Conservation (phyloP, 805 yeast genomes). For the Saturnispora dispora region DNA sequence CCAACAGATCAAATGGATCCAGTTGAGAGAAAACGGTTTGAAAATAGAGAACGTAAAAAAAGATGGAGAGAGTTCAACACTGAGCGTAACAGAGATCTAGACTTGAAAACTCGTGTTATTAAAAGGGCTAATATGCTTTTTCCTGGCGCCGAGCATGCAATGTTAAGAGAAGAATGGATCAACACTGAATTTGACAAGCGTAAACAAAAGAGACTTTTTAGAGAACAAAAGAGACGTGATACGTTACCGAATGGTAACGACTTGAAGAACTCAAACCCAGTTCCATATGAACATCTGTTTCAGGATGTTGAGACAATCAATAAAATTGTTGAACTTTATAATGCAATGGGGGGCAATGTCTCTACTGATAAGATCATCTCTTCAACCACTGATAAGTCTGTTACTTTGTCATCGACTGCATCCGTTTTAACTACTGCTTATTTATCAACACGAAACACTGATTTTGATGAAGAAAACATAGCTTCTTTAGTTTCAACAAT, state of each 20-base stretch:
- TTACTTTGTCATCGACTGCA: slow-evolving; percentile 22
- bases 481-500: slow-evolving; percentile 23
- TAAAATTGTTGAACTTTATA: slow-evolving; percentile 20
- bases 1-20: slow-evolving; percentile 25
- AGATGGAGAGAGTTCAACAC: slow-evolving; percentile 77
- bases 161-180: slow-evolving; percentile 57
- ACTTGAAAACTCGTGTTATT: slow-evolving; percentile 66
- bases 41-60: slow-evolving; percentile 70
- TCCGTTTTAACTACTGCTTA: slow-evolving; percentile 20
- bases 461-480: slow-evolving; percentile 14
- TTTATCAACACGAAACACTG: slow-evolving; percentile 10
- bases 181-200: slow-evolving; percentile 62
- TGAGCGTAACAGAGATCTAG: slow-evolving; percentile 80
- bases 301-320: slow-evolving; percentile 6
- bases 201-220: slow-evolving; percentile 47
- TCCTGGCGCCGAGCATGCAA: slow-evolving; percentile 50
- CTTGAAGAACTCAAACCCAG: slow-evolving; percentile 8
- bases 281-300: slow-evolving; percentile 5
- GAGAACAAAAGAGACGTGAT: slow-evolving; percentile 29
- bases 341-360: slow-evolving; percentile 29
- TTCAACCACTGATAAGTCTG: slow-evolving; percentile 16
- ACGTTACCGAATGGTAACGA: slow-evolving; percentile 6
- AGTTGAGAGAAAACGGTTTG: slow-evolving; percentile 51
- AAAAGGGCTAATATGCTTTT: slow-evolving; percentile 61
- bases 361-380: slow-evolving; percentile 7